Percentiles rank a stretch among this genome's conserved stretches.
Evolutionary conservation across 2,329 filamentous ascomycete genomes (phyloP).

Genomic region (Colletotrichum tofieldiae): DNA sequence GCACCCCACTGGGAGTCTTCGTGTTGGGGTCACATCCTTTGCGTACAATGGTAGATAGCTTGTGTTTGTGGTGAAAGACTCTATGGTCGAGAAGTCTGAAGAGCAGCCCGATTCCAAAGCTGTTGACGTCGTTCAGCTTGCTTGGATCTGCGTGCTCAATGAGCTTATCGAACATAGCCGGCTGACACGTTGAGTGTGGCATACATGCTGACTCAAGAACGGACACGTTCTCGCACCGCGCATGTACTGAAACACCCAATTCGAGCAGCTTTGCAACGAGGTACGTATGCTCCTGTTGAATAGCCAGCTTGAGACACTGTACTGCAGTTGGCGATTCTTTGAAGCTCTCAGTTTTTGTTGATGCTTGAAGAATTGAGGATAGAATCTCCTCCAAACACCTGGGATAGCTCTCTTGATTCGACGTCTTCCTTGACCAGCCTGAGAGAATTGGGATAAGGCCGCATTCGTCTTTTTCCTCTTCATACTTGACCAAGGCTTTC

Average conservation of each 20-base stretch:
- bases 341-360: not conserved
- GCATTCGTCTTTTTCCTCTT: slow-evolving; percentile 5
- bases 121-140: slow-evolving; percentile 1
- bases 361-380: not conserved
- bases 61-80: not conserved
- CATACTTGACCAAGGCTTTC: slow-evolving; percentile 11
- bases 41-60: not conserved
- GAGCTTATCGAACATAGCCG: slow-evolving; percentile 11
- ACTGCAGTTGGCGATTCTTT: slow-evolving; percentile 9
- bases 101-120: not conserved
- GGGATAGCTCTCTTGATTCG: too few relatives aligned
- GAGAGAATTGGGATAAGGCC: slow-evolving; percentile 1
- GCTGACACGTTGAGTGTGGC: not conserved
- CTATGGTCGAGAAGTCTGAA: not conserved
- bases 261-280: not conserved
- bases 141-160: not conserved
- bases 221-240: not conserved
- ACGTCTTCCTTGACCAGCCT: not conserved
- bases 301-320: not conserved
- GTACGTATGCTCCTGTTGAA: not conserved
- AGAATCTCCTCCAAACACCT: not conserved
- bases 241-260: slow-evolving; percentile 5
- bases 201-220: slow-evolving; percentile 3
- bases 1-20: not conserved
- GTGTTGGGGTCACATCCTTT: slow-evolving; percentile 17